These are phyloP conservation scores for Fusarium euwallaceae DNA, from an alignment of 2,329 filamentous ascomycete species.

Conservation along the genomic window DNA sequence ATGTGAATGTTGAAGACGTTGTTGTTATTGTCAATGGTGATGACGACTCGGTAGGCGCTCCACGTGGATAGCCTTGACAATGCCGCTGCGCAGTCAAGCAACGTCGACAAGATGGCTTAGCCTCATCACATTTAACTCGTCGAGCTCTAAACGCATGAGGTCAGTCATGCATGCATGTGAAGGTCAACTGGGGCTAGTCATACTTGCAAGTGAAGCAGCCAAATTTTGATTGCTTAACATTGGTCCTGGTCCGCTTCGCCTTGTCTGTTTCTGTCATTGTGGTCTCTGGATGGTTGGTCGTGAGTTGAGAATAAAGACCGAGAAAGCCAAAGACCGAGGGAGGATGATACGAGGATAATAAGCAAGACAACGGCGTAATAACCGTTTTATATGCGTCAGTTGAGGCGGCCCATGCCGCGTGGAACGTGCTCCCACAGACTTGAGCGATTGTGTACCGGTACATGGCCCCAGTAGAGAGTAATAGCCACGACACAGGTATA, in stretches of 20 bases:
- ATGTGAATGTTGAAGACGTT: neutral
- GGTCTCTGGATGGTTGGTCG: neutral
- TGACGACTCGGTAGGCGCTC: neutral
- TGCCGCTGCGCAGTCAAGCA: slow-evolving; percentile 26
- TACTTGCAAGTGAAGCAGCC: slow-evolving; percentile 45
- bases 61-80: slow-evolving; percentile 29
- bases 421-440: neutral
- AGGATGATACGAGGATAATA: slow-evolving; percentile 1
- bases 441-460: neutral
- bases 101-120: slow-evolving; percentile 31
- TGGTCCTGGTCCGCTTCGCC: slow-evolving; percentile 36
- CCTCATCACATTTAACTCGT: slow-evolving; percentile 41
- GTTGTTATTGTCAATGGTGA: neutral
- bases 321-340: slow-evolving; percentile 15
- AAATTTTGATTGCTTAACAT: slow-evolving; percentile 41
- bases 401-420: neutral
- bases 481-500: neutral
- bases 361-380: neutral
- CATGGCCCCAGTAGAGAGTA: accelerated
- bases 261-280: slow-evolving; percentile 13
- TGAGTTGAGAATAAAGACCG: slow-evolving; percentile 13
- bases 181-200: neutral
- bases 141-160: slow-evolving; percentile 15
- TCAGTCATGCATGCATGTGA: slow-evolving; percentile 3
- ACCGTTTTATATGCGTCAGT: neutral